Percentiles rank a stretch among this genome's conserved stretches.
Evolutionary conservation across 1,284 basidiomycete genomes (phyloP).

Genomic region (Leccinum idahoense): DNA sequence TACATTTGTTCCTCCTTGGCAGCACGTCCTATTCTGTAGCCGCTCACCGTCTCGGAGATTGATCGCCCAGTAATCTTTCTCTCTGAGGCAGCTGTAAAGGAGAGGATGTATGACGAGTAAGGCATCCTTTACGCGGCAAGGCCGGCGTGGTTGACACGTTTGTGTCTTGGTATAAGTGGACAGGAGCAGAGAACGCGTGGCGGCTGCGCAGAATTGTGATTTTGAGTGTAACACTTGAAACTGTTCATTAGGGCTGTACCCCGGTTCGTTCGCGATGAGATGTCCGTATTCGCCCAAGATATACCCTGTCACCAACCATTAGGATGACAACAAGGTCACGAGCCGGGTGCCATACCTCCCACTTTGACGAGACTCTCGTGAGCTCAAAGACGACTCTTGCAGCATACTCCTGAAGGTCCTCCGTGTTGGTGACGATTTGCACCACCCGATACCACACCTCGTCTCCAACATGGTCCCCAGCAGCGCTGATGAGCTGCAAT

Average conservation of each 20-base stretch:
- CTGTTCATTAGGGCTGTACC: slow-evolving; percentile 92
- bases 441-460: slow-evolving; percentile 99
- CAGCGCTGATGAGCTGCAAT: slow-evolving; percentile 89
- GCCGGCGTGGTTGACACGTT: slow-evolving; percentile 34
- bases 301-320: slow-evolving; percentile 57
- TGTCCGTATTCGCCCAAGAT: slow-evolving; percentile 97
- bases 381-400: slow-evolving; percentile 88
- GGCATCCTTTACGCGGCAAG: slow-evolving; percentile 43
- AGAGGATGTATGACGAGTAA: slow-evolving; percentile 58
- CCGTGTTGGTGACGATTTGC: slow-evolving; percentile 98
- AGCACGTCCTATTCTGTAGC: slow-evolving; percentile 39
- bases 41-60: slow-evolving; percentile 31
- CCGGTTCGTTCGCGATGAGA: slow-evolving; percentile 91
- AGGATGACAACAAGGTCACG: slow-evolving; percentile 6
- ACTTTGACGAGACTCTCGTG: slow-evolving; percentile 98
- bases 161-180: slow-evolving; percentile 10
- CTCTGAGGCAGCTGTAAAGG: slow-evolving; percentile 44
- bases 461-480: slow-evolving; percentile 97
- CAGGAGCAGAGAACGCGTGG: slow-evolving; percentile 74
- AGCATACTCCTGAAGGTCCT: slow-evolving; percentile 94
- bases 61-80: slow-evolving; percentile 36
- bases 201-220: slow-evolving; percentile 89
- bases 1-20: slow-evolving; percentile 62
- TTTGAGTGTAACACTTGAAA: slow-evolving; percentile 94
- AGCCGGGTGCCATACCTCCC: slow-evolving; percentile 56